phyloP scores from a whole-genome alignment of 352 stramenopile species.

The Phytophthora chlamydospora region DNA sequence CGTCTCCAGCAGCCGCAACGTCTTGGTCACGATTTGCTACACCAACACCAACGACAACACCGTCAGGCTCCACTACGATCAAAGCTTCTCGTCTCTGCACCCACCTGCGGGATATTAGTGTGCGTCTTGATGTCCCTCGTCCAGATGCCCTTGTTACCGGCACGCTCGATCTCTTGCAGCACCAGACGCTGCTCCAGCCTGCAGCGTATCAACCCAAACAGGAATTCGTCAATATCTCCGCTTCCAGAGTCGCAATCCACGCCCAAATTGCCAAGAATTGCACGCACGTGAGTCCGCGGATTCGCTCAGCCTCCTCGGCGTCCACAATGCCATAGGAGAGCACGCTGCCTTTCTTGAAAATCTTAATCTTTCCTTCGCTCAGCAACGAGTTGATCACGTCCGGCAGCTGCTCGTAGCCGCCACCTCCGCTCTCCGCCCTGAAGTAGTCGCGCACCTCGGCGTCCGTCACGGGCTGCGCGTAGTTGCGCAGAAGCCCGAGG shows the following conservation, averaged over 20 bases:
- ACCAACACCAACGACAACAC: constrained; percentile 1
- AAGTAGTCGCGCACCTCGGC: constrained; percentile 86
- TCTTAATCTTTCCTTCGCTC: constrained; percentile 88
- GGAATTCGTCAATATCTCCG: constrained; percentile 4
- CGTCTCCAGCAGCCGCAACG: constrained; percentile 97
- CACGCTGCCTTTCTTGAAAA: constrained; percentile 88
- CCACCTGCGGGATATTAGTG: constrained; percentile 95
- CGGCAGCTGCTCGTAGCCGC: constrained; percentile 86
- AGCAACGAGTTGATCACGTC: constrained; percentile 86
- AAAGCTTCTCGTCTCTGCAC: constrained; percentile 1
- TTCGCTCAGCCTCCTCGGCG: constrained; percentile 84
- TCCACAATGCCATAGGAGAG: constrained; percentile 85
- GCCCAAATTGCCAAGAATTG: not conserved
- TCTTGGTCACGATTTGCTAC: constrained; percentile 97
- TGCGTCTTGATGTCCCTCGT: constrained; percentile 98
- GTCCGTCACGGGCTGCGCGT: constrained; percentile 80
- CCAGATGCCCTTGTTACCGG: constrained; percentile 98
- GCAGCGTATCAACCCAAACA: constrained; percentile 26
- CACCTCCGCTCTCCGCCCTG: constrained; percentile 46
- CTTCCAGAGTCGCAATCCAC: constrained; percentile 8
- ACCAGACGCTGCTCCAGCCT: constrained; percentile 87
- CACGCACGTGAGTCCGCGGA: constrained; percentile 83
- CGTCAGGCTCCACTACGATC: constrained; percentile 11
- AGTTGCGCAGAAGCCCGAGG: constrained; percentile 80
- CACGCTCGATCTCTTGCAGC: constrained; percentile 95